phyloP scores from a whole-genome alignment of 768 basidiomycete species.

The Lyophyllum semitale region DNA sequence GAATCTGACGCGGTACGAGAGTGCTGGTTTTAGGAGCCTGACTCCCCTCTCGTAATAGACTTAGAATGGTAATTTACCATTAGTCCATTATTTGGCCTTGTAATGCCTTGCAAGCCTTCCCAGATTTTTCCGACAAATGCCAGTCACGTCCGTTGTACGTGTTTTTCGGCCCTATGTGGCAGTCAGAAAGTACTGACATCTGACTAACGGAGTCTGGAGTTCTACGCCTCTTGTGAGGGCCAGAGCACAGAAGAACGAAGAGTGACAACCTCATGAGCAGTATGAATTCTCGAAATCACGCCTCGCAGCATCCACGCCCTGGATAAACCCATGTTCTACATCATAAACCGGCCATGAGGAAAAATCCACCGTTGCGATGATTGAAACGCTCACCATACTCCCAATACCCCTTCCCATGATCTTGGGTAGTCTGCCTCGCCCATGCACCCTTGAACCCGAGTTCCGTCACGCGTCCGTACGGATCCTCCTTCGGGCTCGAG shows the following conservation, averaged over 20 bases:
- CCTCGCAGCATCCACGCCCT: slow-evolving; percentile 50
- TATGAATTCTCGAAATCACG: slow-evolving; percentile 34
- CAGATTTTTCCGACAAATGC: too few species aligned
- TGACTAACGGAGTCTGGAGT: too few species aligned
- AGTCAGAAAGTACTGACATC: too few species aligned
- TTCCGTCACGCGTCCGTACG: slow-evolving; percentile 41
- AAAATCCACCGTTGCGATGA: neutral
- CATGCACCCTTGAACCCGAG: slow-evolving; percentile 69
- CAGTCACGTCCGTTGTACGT: too few species aligned
- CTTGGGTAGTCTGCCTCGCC: slow-evolving; percentile 45
- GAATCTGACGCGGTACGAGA: too few species aligned
- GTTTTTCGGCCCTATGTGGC: too few species aligned
- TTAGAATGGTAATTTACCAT: too few species aligned
- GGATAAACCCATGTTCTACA: slow-evolving; percentile 62
- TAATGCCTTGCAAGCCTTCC: too few species aligned
- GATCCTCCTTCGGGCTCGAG: slow-evolving; percentile 13
- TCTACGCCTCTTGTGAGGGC: too few species aligned
- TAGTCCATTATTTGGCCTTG: too few species aligned
- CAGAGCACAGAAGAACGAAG: neutral
- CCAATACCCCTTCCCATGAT: slow-evolving; percentile 59
- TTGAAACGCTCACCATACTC: slow-evolving; percentile 53
- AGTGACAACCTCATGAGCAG: slow-evolving; percentile 18
- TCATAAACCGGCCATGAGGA: neutral
- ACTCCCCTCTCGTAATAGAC: too few species aligned
- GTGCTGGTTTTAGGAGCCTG: too few species aligned